Evolutionary conservation across 2,329 filamentous ascomycete genomes (phyloP).

Genomic region (Xylariaceae sp.): DNA sequence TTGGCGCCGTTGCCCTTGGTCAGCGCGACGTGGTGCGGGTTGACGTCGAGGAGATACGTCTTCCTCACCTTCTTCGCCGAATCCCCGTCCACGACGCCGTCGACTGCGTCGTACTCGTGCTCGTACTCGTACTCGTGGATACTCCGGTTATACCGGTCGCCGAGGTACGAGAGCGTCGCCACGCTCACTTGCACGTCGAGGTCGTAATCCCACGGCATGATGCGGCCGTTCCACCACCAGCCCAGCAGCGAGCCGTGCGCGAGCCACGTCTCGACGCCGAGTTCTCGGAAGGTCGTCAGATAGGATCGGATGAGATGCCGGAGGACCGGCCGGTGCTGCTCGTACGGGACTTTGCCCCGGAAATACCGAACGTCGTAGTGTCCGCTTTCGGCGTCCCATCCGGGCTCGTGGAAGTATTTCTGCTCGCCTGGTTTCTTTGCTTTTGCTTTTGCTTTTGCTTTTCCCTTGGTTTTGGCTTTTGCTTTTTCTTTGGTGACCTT

Average conservation of each 20-base stretch:
- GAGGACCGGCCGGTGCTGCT: constrained; percentile 60
- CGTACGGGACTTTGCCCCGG: constrained; percentile 55
- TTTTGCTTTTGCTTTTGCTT: not conserved
- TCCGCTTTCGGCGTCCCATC: constrained; percentile 51
- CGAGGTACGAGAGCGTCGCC: constrained; percentile 60
- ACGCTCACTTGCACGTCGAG: constrained; percentile 73
- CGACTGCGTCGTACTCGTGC: constrained; percentile 14
- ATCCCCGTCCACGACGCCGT: constrained; percentile 24
- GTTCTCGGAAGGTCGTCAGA: constrained; percentile 57
- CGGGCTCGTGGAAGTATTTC: constrained; percentile 65
- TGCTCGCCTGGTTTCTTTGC: not conserved
- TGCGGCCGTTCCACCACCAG: constrained; percentile 81
- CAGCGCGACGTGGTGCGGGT: constrained; percentile 60
- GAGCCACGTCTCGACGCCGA: constrained; percentile 75
- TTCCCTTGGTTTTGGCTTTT: not conserved
- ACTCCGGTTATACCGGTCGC: constrained; percentile 62
- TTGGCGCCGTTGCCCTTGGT: constrained; percentile 63
- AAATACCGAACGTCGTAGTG: constrained; percentile 75
- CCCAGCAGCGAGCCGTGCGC: constrained; percentile 78
- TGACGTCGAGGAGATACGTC: constrained; percentile 69
- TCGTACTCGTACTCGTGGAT: constrained; percentile 50
- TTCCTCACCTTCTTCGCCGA: constrained; percentile 25
- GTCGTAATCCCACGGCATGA: constrained; percentile 81
- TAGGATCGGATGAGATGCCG: constrained; percentile 69
- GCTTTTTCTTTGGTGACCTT: not conserved